Percentiles rank a stretch among this genome's conserved stretches.
phyloP scores from a whole-genome alignment of 148 eudicot genomes.

The Persicaria maculosa region DNA sequence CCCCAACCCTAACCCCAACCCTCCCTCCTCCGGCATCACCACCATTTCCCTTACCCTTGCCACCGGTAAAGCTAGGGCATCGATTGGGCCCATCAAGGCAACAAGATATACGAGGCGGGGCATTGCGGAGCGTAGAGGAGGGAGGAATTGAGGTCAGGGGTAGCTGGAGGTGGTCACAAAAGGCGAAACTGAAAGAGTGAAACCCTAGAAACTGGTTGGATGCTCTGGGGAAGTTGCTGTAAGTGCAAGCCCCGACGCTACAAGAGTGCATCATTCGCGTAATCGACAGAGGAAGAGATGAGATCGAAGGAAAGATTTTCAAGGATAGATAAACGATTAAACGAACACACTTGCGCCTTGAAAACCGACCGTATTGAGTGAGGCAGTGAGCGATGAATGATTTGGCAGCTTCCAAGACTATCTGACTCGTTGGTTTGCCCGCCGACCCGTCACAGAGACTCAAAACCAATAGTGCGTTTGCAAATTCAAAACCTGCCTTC shows the following conservation, averaged over 20 bases:
- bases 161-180: constrained; percentile 7
- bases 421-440: too few species aligned
- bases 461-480: too few species aligned
- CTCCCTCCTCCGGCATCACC: not conserved
- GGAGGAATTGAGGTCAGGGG: constrained; percentile 8
- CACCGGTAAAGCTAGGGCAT: constrained; percentile 18
- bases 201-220: constrained; percentile 25
- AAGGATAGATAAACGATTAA: too few species aligned
- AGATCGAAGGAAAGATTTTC: not conserved
- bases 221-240: constrained; percentile 20
- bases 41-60: constrained; percentile 14
- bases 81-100: constrained; percentile 12
- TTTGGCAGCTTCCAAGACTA: too few species aligned
- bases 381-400: too few species aligned
- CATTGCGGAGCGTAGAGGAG: constrained; percentile 14
- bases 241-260: constrained; percentile 37
- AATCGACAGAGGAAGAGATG: not conserved
- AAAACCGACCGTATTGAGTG: too few species aligned
- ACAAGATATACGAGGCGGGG: constrained; percentile 34
- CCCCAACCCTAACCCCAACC: constrained; percentile 15
- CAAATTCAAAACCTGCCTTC: too few species aligned
- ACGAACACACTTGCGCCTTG: too few species aligned
- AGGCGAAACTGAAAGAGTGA: constrained; percentile 10
- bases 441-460: too few species aligned
- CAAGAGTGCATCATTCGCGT: constrained; percentile 43